phyloP scores from a whole-genome alignment of 768 basidiomycete species.

The Grammothele lineata region DNA sequence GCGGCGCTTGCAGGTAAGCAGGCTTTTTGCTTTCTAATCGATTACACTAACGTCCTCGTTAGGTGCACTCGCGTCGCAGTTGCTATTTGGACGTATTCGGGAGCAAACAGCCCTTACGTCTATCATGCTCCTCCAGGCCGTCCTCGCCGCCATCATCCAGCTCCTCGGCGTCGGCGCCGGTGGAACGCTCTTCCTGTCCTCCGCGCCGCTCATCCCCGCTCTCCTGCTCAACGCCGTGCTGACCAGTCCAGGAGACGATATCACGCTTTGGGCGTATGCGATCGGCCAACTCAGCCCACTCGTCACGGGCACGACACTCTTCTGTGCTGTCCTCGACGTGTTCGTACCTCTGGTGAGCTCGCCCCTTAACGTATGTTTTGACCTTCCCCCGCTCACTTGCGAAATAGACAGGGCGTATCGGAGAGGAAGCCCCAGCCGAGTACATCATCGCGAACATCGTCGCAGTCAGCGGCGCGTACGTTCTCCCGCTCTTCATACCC shows the following conservation, averaged over 20 bases:
- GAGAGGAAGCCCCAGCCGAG: slow-evolving; percentile 80
- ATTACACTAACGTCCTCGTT: not conserved
- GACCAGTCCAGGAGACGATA: slow-evolving; percentile 27
- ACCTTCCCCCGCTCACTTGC: too few species aligned
- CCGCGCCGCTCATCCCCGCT: slow-evolving; percentile 50
- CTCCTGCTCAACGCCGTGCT: slow-evolving; percentile 50
- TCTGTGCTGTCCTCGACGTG: slow-evolving; percentile 67
- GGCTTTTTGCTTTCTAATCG: not conserved
- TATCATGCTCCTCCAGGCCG: slow-evolving; percentile 55
- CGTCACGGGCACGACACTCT: slow-evolving; percentile 51
- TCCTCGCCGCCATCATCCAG: slow-evolving; percentile 57
- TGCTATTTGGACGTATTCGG: slow-evolving; percentile 43
- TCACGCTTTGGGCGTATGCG: slow-evolving; percentile 62
- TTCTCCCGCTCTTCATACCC: slow-evolving; percentile 58
- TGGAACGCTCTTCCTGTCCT: slow-evolving; percentile 65
- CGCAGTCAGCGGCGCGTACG: slow-evolving; percentile 49
- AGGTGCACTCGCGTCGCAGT: slow-evolving; percentile 66
- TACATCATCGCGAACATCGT: slow-evolving; percentile 83
- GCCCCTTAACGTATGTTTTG: too few species aligned
- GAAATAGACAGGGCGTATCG: slow-evolving; percentile 81
- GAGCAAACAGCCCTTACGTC: slow-evolving; percentile 65
- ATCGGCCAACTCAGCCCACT: slow-evolving; percentile 55
- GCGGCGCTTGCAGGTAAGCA: slow-evolving; percentile 64
- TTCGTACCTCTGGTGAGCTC: slow-evolving; percentile 81
- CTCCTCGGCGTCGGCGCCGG: slow-evolving; percentile 69